Percentiles rank a stretch among this genome's conserved stretches.
phyloP scores from a whole-genome alignment of 2,329 filamentous ascomycete genomes.

The Alternaria dauci region DNA sequence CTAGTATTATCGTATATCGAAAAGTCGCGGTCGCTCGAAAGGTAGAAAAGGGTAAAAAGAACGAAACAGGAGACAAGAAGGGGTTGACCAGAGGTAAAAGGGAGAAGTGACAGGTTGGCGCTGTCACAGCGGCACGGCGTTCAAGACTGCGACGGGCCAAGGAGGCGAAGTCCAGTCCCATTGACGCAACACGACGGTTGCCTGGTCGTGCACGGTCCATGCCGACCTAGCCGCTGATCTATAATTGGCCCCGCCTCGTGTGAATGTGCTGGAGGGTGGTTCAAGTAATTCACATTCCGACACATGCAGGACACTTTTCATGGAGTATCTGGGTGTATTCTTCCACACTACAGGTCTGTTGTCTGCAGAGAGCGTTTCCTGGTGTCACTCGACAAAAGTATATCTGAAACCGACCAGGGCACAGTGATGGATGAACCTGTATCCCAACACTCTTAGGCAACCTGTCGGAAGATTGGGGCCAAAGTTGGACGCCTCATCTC shows the following conservation, averaged over 20 bases:
- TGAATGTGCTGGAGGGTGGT: not conserved
- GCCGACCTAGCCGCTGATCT: slow-evolving; percentile 21
- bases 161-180: slow-evolving; percentile 27
- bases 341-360: not conserved
- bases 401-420: slow-evolving; percentile 6
- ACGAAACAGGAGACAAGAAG: slow-evolving; percentile 7
- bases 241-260: slow-evolving; percentile 26
- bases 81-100: slow-evolving; percentile 6
- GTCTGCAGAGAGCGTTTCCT: not conserved
- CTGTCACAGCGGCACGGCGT: slow-evolving; percentile 24
- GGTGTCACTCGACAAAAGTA: not conserved
- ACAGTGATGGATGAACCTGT: slow-evolving; percentile 4
- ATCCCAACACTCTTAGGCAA: slow-evolving; percentile 1
- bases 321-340: not conserved
- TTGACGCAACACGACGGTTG: slow-evolving; percentile 20
- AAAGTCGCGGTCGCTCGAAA: slow-evolving; percentile 1
- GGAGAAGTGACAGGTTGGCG: slow-evolving; percentile 18
- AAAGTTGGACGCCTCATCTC: not conserved
- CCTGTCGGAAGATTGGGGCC: not conserved
- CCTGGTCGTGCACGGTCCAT: slow-evolving; percentile 20
- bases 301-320: not conserved
- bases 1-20: not conserved
- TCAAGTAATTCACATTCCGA: not conserved
- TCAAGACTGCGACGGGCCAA: not conserved
- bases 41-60: slow-evolving; percentile 6